Evolutionary conservation across 2,329 filamentous ascomycete genomes (phyloP), one percentile per base, ranked within the genome.

Genomic region (Alternaria arborescens): DNA sequence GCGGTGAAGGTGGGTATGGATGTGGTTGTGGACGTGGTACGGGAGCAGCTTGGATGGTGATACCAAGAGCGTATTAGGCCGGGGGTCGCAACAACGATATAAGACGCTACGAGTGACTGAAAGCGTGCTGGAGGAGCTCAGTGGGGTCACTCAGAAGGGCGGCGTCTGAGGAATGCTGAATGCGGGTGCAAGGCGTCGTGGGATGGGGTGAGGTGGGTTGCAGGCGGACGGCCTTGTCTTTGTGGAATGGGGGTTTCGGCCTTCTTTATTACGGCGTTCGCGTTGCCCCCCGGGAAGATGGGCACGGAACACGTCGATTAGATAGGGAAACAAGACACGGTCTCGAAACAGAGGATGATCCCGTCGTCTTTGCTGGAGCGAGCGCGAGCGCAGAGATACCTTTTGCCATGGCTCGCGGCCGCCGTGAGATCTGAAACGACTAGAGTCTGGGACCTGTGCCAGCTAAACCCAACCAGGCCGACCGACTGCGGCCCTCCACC

Each of bases 381-480:
- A 51, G 59, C 55, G 59, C 58, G 58, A 55, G 61, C 53, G 54
- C 46, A 50, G 61, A 60, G 60, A 63, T 50, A 52, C 36, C 48
- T 55, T 63, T 58, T 63, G 61, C 58, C 58, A 63, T 43, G 51
- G 58, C 58, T 63, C 60, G 60, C 59, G 60, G 60, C 36, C 60
- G 55, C 48, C 55, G 52, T 59, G 55, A 47, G 47, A 57, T 38
- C 53, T 63, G 61, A 63, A 63, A 63, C 61, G 4, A 12, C 38
- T 41, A 41, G 10, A 11, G 38, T 41, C 20, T 41, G 18, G 18
- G n/a, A 16, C 14, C 14, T n/a, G 16, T 18, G 61, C 58, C 55
- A 60, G 61, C 53, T 58, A 56, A 53, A 26, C 47, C 60, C 43
- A 63, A 63, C 60, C 57, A 28, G 52, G 36, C 8, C 36, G 52